Evolutionary conservation across 2,329 filamentous ascomycete species (phyloP).

Genomic region (Talaromyces verruculosus): DNA sequence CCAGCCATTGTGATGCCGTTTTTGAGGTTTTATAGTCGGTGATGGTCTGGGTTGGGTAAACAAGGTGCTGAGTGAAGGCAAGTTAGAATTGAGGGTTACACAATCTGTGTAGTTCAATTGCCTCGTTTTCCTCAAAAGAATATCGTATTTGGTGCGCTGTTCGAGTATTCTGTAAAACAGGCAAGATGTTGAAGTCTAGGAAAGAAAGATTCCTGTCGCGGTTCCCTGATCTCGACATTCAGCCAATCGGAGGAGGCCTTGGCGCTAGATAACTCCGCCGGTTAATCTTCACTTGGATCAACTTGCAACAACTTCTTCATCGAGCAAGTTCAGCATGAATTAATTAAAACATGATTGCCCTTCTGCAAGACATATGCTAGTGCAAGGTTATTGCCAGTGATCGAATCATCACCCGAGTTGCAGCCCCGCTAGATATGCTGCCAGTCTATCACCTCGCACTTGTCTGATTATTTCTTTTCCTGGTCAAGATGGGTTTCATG

Average conservation of each 20-base stretch:
- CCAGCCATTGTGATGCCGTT: constrained; percentile 67
- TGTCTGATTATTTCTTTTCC: background rate
- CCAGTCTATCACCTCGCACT: background rate
- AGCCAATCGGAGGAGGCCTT: constrained; percentile 9
- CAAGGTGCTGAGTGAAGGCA: background rate
- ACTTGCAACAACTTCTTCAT: background rate
- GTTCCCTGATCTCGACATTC: constrained; percentile 19
- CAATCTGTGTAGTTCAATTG: background rate
- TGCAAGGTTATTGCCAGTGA: background rate
- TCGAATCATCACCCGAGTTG: background rate
- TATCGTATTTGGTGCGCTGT: background rate
- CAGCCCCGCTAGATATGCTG: constrained; percentile 8
- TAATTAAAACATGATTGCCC: background rate
- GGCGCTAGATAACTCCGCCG: background rate
- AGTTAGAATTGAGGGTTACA: background rate
- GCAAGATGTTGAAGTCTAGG: background rate
- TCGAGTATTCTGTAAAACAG: background rate
- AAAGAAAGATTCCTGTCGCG: constrained; percentile 21
- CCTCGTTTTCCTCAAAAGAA: background rate
- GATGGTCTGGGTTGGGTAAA: background rate
- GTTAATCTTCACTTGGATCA: background rate
- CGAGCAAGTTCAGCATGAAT: background rate
- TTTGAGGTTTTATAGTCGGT: background rate
- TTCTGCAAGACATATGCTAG: background rate
- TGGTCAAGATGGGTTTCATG: constrained; percentile 65